Percentiles rank a stretch among this genome's conserved stretches.
Conservation (phyloP, 768 basidiomycete genomes). For the Kwoniella pini region DNA sequence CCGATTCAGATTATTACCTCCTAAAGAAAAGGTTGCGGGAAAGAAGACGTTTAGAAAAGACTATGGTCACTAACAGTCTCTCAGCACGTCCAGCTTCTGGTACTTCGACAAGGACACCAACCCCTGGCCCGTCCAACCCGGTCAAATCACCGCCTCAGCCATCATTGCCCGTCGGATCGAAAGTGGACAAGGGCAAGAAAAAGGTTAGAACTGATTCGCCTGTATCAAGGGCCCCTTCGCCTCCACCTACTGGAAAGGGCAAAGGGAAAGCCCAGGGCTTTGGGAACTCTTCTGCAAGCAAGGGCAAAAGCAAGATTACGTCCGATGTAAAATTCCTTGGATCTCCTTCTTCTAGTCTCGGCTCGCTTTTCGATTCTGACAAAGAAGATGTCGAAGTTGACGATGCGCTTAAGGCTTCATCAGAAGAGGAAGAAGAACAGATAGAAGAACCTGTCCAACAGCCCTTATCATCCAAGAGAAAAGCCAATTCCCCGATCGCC, state of each 20-base stretch:
- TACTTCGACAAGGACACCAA: not conserved
- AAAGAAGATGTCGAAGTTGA: conserved; percentile 12
- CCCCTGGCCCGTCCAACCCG: not conserved
- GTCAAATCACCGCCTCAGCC: not conserved
- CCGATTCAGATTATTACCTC: conserved; percentile 39
- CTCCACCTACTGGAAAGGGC: not conserved
- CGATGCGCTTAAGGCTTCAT: not conserved
- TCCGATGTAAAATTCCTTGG: not conserved
- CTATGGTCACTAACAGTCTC: not conserved
- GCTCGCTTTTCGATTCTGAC: conserved; percentile 16
- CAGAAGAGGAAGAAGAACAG: conserved; percentile 9
- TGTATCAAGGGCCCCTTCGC: too few relatives aligned
- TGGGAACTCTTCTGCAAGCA: not conserved
- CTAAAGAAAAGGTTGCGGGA: conserved; percentile 19
- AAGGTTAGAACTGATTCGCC: too few relatives aligned
- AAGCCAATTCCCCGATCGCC: not conserved
- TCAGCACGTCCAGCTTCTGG: not conserved
- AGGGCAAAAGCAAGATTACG: not conserved
- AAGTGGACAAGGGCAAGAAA: too few relatives aligned
- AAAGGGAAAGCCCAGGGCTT: not conserved
- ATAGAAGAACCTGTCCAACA: conserved; percentile 2
- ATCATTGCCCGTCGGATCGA: too few relatives aligned
- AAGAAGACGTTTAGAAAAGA: not conserved
- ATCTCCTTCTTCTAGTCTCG: conserved; percentile 9
- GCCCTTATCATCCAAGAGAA: not conserved